Evolutionary conservation across 331 rosid species (phyloP), one percentile per base, ranked within the genome.

Genomic region (Malus hybrid): DNA sequence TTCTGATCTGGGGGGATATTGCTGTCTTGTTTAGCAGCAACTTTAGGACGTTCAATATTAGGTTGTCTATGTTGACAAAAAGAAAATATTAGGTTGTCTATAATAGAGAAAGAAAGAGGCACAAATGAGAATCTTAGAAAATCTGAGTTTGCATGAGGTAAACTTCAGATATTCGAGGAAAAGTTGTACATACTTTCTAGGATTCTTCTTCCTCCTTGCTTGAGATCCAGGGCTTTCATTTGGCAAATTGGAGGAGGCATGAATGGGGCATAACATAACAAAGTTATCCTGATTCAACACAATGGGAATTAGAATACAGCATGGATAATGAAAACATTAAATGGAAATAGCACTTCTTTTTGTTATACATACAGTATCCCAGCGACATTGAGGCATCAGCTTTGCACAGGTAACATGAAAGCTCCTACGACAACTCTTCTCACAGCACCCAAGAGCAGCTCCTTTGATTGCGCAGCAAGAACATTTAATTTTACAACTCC

Each of bases 201-300:
- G 54, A 63, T 69, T 20, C 50, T 76, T 84, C 67, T 80, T 87
- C 74, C 71, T 86, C 78, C 32, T 75, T 67, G 81, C 77, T 82
- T 81, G 85, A 70, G 83, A 77, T 81, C 76, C 87, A 34, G 86
- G 81, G 73, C 79, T 65, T 80, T 89, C 96, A 83, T 64, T 67
- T 28, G 97, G 97, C 71, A 94, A 82, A 80, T 80, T 70, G 67
- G 87, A 82, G 66, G 92, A 75, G 69, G 86, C 67, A 79, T 94
- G 99, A 55, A 90, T 73, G 59, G 99, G 99, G 82, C 97, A 94
- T 61, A 94, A 82, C 91, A 94, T 94, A 74, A 92, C 97, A 46
- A 89, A 94, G 71, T 94, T 84, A 75, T 82, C 96, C 97, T 94
- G 88, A 61, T 67, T 77, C 69, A 77, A 52, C 32, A 61, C 57